Evolutionary conservation across 2,329 filamentous ascomycete species (phyloP).

Genomic region (Penicillium rolfsii): DNA sequence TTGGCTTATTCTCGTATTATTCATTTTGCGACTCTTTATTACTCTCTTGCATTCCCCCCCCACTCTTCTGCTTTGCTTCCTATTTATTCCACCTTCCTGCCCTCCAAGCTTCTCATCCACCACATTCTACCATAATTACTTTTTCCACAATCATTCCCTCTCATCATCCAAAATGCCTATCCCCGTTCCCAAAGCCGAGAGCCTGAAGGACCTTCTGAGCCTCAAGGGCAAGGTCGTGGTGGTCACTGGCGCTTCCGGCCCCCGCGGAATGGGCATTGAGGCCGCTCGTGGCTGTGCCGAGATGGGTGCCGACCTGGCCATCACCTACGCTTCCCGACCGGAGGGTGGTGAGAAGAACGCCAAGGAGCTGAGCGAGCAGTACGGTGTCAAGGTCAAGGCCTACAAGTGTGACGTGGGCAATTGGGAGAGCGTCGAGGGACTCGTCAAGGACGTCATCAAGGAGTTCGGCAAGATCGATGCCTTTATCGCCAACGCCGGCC

Average conservation of each 20-base stretch:
- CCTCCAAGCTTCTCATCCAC: too few relatives aligned
- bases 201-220: constrained; percentile 49
- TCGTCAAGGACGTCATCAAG: constrained; percentile 62
- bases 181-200: constrained; percentile 38
- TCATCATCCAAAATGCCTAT: constrained; percentile 42
- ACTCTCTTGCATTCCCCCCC: neutral
- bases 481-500: constrained; percentile 71
- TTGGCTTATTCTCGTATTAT: neutral
- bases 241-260: constrained; percentile 57
- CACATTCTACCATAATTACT: neutral
- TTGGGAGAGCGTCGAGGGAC: constrained; percentile 59
- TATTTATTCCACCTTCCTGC: neutral
- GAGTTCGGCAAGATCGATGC: constrained; percentile 73
- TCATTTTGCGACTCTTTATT: neutral
- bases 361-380: constrained; percentile 61
- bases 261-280: constrained; percentile 70
- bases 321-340: constrained; percentile 67
- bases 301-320: constrained; percentile 65
- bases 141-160: neutral
- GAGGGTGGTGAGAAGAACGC: constrained; percentile 68
- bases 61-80: neutral
- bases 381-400: constrained; percentile 67
- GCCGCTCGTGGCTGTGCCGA: constrained; percentile 67
- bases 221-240: constrained; percentile 54
- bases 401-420: constrained; percentile 67